phyloP scores from a whole-genome alignment of 1,139 yeast genomes.

The Meyerozyma guilliermondii region DNA sequence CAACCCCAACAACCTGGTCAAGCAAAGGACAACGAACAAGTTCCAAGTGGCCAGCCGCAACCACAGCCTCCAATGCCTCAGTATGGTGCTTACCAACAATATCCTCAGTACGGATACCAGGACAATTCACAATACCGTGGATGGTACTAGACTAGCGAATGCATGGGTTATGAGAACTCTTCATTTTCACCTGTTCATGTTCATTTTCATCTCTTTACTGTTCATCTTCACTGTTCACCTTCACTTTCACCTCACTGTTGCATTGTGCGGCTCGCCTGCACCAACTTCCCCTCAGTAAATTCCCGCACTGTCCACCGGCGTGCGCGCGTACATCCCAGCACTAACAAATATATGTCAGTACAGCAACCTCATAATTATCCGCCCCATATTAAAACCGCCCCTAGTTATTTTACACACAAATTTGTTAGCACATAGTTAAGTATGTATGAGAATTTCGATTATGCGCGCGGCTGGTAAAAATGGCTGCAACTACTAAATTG shows the following conservation, averaged over 20 bases:
- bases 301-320: slow-evolving; percentile 1
- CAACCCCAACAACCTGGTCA: slow-evolving; percentile 18
- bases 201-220: too few species aligned
- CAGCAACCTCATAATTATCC: background rate
- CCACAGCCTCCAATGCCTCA: slow-evolving; percentile 36
- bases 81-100: slow-evolving; percentile 45
- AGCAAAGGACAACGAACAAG: slow-evolving; percentile 6
- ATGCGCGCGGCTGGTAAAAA: background rate
- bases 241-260: too few species aligned
- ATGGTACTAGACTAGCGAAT: background rate
- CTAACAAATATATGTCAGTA: slow-evolving; percentile 2
- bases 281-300: background rate
- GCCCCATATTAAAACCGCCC: slow-evolving; percentile 1
- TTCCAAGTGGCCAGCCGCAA: slow-evolving; percentile 12
- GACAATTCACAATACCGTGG: slow-evolving; percentile 38
- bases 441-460: background rate
- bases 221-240: too few species aligned
- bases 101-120: slow-evolving; percentile 46
- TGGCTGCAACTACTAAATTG: background rate
- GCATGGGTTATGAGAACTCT: background rate
- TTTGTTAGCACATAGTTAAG: slow-evolving; percentile 1
- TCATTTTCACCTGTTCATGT: too few species aligned
- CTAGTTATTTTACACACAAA: background rate
- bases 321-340: slow-evolving; percentile 1
- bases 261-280: too few species aligned